Conservation (phyloP, 495 filamentous ascomycete species). For the Halenospora varia region DNA sequence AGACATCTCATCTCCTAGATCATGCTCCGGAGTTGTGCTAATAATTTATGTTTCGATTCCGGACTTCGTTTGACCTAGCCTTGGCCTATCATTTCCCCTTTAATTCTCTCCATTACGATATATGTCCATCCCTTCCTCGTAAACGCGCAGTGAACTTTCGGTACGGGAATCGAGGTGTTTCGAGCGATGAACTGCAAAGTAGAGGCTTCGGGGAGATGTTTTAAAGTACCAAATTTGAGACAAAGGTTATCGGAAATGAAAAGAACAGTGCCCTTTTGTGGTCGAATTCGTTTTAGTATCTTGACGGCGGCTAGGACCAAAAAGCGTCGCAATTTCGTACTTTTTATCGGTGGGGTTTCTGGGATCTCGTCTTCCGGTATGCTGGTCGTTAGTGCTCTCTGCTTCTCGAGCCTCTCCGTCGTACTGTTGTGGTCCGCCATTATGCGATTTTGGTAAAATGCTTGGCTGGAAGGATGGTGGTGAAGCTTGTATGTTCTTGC, state of each 20-base stretch:
- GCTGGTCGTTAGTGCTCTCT: no score
- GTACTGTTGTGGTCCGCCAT: no score
- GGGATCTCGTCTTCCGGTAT: no score
- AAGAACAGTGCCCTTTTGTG: conserved; percentile 1
- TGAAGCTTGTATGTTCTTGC: no score
- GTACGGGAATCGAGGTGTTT: conserved; percentile 48
- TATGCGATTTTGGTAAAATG: no score
- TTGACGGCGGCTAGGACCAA: not conserved
- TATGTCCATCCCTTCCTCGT: conserved; percentile 36
- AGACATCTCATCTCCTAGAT: conserved; percentile 39
- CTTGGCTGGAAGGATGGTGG: no score
- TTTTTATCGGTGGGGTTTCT: not conserved
- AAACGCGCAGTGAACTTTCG: conserved; percentile 47
- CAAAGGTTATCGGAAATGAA: conserved; percentile 12
- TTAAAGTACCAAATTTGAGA: conserved; percentile 34
- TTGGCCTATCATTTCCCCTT: conserved; percentile 37
- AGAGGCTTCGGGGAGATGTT: conserved; percentile 41
- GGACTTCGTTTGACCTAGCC: conserved; percentile 30
- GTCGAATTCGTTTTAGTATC: conserved; percentile 4
- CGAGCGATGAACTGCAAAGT: conserved; percentile 43
- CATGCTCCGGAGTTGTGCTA: conserved; percentile 38
- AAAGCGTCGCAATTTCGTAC: not conserved
- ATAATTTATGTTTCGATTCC: conserved; percentile 39
- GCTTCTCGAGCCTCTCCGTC: no score
- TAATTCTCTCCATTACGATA: conserved; percentile 49